Evolutionary conservation across 129 eudicot genomes (phyloP).

Genomic region (sunflower (Helianthus annuus)): DNA sequence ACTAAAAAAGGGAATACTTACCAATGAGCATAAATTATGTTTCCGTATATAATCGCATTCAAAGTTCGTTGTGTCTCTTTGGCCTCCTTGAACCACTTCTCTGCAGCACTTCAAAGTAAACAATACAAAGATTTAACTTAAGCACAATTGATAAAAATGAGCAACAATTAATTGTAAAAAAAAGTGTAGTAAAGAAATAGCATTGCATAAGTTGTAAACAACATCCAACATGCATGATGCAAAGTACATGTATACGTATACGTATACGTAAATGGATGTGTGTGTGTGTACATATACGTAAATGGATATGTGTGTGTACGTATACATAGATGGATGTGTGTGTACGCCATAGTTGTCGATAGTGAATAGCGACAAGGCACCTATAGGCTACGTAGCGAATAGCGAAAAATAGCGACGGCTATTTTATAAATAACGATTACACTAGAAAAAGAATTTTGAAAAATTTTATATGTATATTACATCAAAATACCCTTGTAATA

Average conservation of each 20-base stretch:
- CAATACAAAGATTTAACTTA: conserved; percentile 30
- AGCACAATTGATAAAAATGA: neutral
- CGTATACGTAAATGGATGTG: no score
- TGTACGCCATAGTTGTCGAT: no score
- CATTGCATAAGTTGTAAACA: neutral
- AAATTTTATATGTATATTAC: no score
- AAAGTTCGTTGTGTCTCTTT: conserved; percentile 62
- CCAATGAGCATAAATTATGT: conserved; percentile 89
- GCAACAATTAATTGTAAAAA: neutral
- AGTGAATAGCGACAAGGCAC: no score
- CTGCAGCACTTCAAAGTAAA: conserved; percentile 76
- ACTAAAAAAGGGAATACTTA: conserved; percentile 27
- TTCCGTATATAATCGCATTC: conserved; percentile 83
- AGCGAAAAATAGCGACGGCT: no score
- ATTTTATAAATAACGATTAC: no score
- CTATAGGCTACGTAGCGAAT: no score
- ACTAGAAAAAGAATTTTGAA: no score
- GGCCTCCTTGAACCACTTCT: conserved; percentile 87
- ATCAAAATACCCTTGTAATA: no score
- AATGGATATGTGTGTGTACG: neutral
- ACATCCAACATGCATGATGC: neutral
- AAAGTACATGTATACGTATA: neutral
- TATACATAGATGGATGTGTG: no score
- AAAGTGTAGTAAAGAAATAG: conserved; percentile 1
- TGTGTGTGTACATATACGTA: neutral